Conservation (phyloP, 176 grass and related monocot genomes). For the Aegilops longissima region DNA sequence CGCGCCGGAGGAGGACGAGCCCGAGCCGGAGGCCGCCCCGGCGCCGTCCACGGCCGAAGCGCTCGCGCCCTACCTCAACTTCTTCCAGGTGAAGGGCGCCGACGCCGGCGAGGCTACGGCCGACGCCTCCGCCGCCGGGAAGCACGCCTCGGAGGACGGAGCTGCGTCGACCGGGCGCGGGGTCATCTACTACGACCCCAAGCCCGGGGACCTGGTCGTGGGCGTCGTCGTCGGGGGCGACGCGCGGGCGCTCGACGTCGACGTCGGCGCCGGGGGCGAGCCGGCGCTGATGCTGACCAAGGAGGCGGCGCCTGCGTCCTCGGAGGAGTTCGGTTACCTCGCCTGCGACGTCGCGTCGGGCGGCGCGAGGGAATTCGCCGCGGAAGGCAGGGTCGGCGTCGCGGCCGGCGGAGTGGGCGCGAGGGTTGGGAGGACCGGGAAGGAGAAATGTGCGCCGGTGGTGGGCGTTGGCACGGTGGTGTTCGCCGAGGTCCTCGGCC, state of each 20-base stretch:
- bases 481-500: conserved; percentile 77
- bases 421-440: conserved; percentile 24
- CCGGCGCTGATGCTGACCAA: conserved; percentile 70
- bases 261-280: conserved; percentile 56
- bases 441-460: conserved; percentile 30
- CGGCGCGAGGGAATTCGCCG: conserved; percentile 39
- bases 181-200: conserved; percentile 63
- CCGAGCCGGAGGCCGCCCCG: conserved; percentile 25
- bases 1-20: neutral
- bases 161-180: neutral
- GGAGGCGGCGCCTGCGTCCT: conserved; percentile 55
- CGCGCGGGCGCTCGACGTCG: conserved; percentile 55
- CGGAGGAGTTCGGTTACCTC: conserved; percentile 56
- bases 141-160: neutral
- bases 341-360: conserved; percentile 40
- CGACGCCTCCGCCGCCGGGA: neutral
- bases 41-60: conserved; percentile 36
- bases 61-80: conserved; percentile 71
- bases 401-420: conserved; percentile 21
- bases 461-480: conserved; percentile 60
- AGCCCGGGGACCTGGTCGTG: conserved; percentile 61
- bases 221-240: conserved; percentile 74
- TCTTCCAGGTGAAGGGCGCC: conserved; percentile 52
- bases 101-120: neutral
- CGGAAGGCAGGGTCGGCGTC: conserved; percentile 56